Conservation (phyloP, 2,329 filamentous ascomycete species). For the Chaetomiaceae sp. region DNA sequence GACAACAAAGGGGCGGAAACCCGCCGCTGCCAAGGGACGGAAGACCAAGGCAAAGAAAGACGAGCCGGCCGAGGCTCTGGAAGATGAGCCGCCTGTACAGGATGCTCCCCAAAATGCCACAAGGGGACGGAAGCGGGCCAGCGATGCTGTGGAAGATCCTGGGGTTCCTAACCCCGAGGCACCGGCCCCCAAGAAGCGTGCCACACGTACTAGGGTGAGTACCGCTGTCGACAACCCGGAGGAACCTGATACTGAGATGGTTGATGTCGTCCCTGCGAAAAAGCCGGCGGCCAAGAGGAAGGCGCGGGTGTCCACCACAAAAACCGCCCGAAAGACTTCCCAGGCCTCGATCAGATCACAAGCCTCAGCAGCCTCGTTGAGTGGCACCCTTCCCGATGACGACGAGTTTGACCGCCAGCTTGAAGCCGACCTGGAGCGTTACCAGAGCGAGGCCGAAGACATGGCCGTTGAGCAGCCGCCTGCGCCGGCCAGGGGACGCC, state of each 20-base stretch:
- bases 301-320: slow-evolving; percentile 40
- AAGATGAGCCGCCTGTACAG: slow-evolving; percentile 34
- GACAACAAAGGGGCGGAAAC: slow-evolving; percentile 51
- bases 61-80: slow-evolving; percentile 44
- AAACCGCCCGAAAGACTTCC: slow-evolving; percentile 44
- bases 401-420: slow-evolving; percentile 63
- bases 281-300: slow-evolving; percentile 39
- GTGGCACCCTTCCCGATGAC: slow-evolving; percentile 49
- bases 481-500: slow-evolving; percentile 30
- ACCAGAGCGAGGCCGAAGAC: slow-evolving; percentile 50
- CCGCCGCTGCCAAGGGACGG: slow-evolving; percentile 41
- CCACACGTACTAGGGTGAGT: slow-evolving; percentile 47
- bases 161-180: slow-evolving; percentile 39
- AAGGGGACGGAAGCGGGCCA: slow-evolving; percentile 59
- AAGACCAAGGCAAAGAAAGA: slow-evolving; percentile 50
- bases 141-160: slow-evolving; percentile 52
- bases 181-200: slow-evolving; percentile 56
- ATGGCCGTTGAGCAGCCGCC: slow-evolving; percentile 37
- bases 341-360: slow-evolving; percentile 42
- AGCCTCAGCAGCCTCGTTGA: slow-evolving; percentile 36
- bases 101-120: slow-evolving; percentile 33
- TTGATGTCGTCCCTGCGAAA: slow-evolving; percentile 33
- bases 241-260: slow-evolving; percentile 39
- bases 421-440: slow-evolving; percentile 58
- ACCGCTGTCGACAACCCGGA: slow-evolving; percentile 39